Conservation (phyloP, 2,329 filamentous ascomycete species). For the Rhytidhysteron rufulum region DNA sequence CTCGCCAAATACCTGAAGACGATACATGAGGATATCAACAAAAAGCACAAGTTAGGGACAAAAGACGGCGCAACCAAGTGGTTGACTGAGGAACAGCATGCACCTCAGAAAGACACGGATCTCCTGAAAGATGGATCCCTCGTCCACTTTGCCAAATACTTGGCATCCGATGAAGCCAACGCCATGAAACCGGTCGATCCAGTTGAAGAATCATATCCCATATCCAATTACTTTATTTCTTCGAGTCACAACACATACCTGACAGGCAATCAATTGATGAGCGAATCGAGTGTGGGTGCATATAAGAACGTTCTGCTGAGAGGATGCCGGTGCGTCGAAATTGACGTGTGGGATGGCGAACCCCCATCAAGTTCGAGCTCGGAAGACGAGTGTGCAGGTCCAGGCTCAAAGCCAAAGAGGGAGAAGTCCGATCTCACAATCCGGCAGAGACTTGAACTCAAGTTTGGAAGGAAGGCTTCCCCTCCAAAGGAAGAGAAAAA, state of each 20-base stretch:
- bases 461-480: slow-evolving; percentile 26
- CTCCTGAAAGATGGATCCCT: slow-evolving; percentile 28
- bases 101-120: slow-evolving; percentile 16
- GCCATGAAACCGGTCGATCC: slow-evolving; percentile 41
- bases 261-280: slow-evolving; percentile 78
- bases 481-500: slow-evolving; percentile 4
- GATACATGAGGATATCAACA: slow-evolving; percentile 25
- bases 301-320: slow-evolving; percentile 73
- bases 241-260: slow-evolving; percentile 95
- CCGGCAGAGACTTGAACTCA: slow-evolving; percentile 32
- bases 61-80: slow-evolving; percentile 28
- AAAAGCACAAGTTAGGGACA: slow-evolving; percentile 25
- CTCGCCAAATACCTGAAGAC: slow-evolving; percentile 25
- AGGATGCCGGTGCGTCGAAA: slow-evolving; percentile 87
- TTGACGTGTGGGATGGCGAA: slow-evolving; percentile 87
- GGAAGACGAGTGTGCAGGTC: slow-evolving; percentile 24
- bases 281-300: slow-evolving; percentile 70
- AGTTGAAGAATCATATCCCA: slow-evolving; percentile 61
- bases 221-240: slow-evolving; percentile 90
- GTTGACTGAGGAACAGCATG: slow-evolving; percentile 29
- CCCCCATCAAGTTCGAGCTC: slow-evolving; percentile 39
- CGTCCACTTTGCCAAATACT: slow-evolving; percentile 38
- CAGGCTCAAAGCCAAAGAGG: slow-evolving; percentile 19
- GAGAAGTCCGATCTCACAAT: slow-evolving; percentile 25
- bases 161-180: slow-evolving; percentile 43